phyloP scores from a whole-genome alignment of 768 basidiomycete genomes.

The Leccinum boreale region DNA sequence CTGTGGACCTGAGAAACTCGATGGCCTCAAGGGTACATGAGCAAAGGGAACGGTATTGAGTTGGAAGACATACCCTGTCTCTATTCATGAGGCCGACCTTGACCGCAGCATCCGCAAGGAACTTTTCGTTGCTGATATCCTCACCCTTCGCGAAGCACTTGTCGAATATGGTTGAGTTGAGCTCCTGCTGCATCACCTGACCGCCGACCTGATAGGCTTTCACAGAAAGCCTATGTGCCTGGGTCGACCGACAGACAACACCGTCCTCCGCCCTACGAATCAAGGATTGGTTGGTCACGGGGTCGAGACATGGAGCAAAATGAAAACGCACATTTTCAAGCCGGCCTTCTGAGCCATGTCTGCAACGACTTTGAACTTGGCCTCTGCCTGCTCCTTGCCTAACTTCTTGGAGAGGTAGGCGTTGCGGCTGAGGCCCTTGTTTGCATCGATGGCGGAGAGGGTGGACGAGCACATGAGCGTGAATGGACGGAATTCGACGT shows the following conservation, averaged over 20 bases:
- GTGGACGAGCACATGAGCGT: conserved; percentile 26
- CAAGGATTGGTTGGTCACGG: neutral
- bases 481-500: conserved; percentile 37
- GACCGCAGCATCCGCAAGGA: conserved; percentile 38
- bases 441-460: conserved; percentile 15
- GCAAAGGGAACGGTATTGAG: neutral
- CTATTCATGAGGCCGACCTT: conserved; percentile 39
- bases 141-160: conserved; percentile 38
- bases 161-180: conserved; percentile 38
- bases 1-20: conserved; percentile 41
- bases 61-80: conserved; percentile 30
- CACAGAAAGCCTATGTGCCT: conserved; percentile 43
- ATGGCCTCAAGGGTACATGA: conserved; percentile 28
- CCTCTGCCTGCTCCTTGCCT: conserved; percentile 26
- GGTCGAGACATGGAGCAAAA: neutral
- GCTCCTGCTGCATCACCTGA: conserved; percentile 35
- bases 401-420: conserved; percentile 25
- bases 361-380: conserved; percentile 23
- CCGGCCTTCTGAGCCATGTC: conserved; percentile 31
- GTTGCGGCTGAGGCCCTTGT: conserved; percentile 19
- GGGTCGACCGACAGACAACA: conserved; percentile 36
- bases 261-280: conserved; percentile 36
- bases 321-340: conserved; percentile 21
- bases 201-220: conserved; percentile 43
- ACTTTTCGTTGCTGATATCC: conserved; percentile 35